phyloP scores from a whole-genome alignment of 306 rosid genomes.

The Inga oerstediana region DNA sequence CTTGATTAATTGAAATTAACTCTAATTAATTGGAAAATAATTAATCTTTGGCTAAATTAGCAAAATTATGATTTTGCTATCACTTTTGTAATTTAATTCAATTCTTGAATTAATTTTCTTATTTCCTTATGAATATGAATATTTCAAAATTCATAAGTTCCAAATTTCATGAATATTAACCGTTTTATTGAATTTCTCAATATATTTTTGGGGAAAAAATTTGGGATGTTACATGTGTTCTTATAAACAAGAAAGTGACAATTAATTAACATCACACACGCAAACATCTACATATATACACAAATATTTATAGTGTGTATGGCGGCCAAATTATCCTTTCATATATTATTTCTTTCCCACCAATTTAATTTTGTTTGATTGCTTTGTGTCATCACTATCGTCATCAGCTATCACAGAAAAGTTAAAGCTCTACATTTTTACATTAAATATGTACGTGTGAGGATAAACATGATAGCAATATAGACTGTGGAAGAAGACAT shows the following conservation, averaged over 20 bases:
- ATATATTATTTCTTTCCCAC: background rate
- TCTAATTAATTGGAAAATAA: no score
- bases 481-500: background rate
- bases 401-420: background rate
- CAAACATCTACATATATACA: background rate
- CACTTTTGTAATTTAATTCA: no score
- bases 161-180: no score
- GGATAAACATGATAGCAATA: background rate
- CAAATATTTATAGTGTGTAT: background rate
- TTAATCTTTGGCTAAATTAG: no score
- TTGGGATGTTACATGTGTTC: no score
- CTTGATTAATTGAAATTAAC: no score
- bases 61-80: no score
- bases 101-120: no score
- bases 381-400: background rate
- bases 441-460: background rate
- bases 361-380: conserved; percentile 3
- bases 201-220: no score
- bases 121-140: no score
- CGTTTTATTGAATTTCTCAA: no score
- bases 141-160: no score
- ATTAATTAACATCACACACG: background rate
- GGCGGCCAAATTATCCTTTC: background rate
- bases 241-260: background rate
- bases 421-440: background rate